A percentile compares a stretch with the other conserved stretches of the same genome.
These are phyloP conservation scores for Geranium brycei DNA, from an alignment of 345 rosid species.

Conservation along the genomic window DNA sequence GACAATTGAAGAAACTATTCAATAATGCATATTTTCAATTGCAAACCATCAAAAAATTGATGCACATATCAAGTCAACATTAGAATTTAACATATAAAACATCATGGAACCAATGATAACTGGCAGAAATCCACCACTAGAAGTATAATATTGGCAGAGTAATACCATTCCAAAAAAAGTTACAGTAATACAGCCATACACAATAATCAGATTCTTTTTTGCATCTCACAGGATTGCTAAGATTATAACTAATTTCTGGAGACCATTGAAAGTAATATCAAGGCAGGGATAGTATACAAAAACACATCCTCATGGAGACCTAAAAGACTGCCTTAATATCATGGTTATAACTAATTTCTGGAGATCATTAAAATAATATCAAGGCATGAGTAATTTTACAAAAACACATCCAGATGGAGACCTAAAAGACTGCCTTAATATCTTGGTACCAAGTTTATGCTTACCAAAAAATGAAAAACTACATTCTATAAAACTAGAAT, in stretches of 20 bases:
- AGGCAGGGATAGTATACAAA: too few relatives aligned
- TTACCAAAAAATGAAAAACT: background rate
- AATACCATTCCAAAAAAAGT: too few relatives aligned
- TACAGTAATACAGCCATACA: too few relatives aligned
- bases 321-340: too few relatives aligned
- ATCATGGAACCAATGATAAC: background rate
- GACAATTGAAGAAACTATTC: background rate
- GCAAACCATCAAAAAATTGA: background rate
- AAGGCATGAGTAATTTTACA: background rate
- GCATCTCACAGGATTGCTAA: too few relatives aligned
- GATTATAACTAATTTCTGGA: too few relatives aligned
- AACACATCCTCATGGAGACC: too few relatives aligned
- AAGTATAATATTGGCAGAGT: too few relatives aligned
- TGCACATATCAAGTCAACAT: background rate
- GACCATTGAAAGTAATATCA: too few relatives aligned
- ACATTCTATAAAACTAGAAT: background rate
- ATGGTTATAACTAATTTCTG: background rate
- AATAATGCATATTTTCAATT: background rate
- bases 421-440: background rate
- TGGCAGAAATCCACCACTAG: background rate
- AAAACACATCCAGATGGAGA: background rate
- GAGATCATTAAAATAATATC: background rate
- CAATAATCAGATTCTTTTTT: too few relatives aligned
- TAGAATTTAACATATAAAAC: background rate
- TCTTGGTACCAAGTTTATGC: background rate